Evolutionary conservation across 75 land plant species (phyloP).

Genomic region (Pinus tabuliformis): DNA sequence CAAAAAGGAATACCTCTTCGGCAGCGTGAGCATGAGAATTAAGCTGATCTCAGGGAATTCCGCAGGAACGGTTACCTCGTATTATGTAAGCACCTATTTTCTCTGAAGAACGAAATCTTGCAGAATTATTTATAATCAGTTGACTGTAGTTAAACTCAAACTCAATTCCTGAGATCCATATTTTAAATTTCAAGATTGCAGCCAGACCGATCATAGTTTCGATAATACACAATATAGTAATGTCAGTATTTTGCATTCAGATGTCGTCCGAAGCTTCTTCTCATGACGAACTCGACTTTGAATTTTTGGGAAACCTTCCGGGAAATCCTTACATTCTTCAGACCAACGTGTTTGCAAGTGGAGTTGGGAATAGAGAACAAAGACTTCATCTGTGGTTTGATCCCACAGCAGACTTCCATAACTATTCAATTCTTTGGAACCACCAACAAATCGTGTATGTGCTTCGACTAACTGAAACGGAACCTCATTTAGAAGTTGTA

Average conservation of each 20-base stretch:
- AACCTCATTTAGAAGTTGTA: not conserved
- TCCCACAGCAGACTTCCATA: constrained; percentile 11
- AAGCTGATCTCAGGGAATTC: constrained; percentile 35
- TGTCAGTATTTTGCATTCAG: not conserved
- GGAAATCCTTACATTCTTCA: constrained; percentile 7
- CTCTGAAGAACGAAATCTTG: too few species aligned
- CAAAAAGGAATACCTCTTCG: constrained; percentile 28
- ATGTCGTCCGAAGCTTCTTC: not conserved
- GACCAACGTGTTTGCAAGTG: constrained; percentile 14
- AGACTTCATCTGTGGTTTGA: constrained; percentile 13
- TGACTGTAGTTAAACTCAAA: not conserved
- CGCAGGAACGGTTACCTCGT: constrained; percentile 60
- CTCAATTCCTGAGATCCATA: not conserved
- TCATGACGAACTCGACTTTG: constrained; percentile 15
- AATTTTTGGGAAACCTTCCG: constrained; percentile 11
- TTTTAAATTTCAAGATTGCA: not conserved
- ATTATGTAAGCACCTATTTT: constrained; percentile 11
- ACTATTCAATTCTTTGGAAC: constrained; percentile 15
- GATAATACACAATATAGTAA: too few species aligned
- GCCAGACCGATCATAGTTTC: not conserved
- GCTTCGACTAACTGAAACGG: too few species aligned
- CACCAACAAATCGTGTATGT: constrained; percentile 12
- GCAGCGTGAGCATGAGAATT: constrained; percentile 36
- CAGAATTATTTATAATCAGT: not conserved
- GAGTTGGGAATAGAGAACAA: constrained; percentile 13